A percentile compares a stretch with the other conserved stretches of the same genome.
These are phyloP conservation scores for Picea sitchensis DNA, from an alignment of 75 land plant species.

Conservation along the genomic window DNA sequence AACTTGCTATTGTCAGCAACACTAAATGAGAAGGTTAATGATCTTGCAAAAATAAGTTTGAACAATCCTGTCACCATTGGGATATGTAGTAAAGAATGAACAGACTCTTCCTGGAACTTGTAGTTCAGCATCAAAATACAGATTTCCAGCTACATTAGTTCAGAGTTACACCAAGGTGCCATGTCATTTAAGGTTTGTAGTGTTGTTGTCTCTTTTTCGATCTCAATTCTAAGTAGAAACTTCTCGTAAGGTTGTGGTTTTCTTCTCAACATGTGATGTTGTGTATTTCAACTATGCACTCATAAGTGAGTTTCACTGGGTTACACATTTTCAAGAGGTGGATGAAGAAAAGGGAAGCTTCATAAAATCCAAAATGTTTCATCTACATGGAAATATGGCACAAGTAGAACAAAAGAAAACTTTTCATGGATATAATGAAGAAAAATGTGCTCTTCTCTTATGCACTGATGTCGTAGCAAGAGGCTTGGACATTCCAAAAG, in stretches of 20 bases:
- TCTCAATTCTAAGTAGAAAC: slow-evolving; percentile 42
- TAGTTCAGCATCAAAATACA: slow-evolving; percentile 43
- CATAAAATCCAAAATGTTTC: slow-evolving; percentile 53
- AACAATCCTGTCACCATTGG: too few species aligned
- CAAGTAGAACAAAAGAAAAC: slow-evolving; percentile 70
- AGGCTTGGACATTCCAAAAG: slow-evolving; percentile 90
- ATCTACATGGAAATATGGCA: slow-evolving; percentile 89
- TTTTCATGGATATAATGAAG: slow-evolving; percentile 59
- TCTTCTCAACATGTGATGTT: slow-evolving; percentile 94
- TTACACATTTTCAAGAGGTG: slow-evolving; percentile 32
- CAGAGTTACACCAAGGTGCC: slow-evolving; percentile 84
- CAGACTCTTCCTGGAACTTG: slow-evolving; percentile 15
- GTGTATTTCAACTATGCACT: slow-evolving; percentile 87
- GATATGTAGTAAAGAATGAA: slow-evolving; percentile 9
- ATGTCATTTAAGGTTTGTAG: slow-evolving; percentile 70
- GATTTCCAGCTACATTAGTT: slow-evolving; percentile 67
- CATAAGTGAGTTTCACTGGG: slow-evolving; percentile 52
- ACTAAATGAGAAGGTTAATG: too few species aligned
- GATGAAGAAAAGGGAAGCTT: slow-evolving; percentile 31
- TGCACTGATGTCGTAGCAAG: slow-evolving; percentile 95
- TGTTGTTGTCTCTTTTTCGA: slow-evolving; percentile 66
- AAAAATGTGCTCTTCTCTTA: slow-evolving; percentile 70
- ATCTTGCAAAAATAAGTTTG: too few species aligned
- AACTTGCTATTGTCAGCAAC: too few species aligned
- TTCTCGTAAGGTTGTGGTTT: slow-evolving; percentile 86